These are phyloP conservation scores for Neocallimastix lanati DNA, from an alignment of 192 early-diverging fungal species.

Conservation along the genomic window DNA sequence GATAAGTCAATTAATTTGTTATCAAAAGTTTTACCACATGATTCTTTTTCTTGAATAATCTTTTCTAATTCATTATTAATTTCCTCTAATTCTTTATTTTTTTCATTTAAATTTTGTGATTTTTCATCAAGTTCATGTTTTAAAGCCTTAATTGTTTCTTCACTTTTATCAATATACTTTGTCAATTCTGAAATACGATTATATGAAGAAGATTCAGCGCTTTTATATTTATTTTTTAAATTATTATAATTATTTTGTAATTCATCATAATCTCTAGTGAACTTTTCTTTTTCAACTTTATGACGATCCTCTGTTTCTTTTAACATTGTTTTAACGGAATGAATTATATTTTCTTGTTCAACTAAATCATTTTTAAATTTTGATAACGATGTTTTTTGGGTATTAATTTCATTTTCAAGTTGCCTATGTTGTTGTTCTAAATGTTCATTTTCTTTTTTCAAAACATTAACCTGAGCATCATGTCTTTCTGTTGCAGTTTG, in stretches of 20 bases:
- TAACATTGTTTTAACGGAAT: background rate
- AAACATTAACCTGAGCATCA: background rate
- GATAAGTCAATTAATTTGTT: background rate
- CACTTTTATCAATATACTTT: background rate
- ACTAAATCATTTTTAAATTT: background rate
- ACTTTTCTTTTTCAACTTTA: background rate
- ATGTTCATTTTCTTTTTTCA: background rate
- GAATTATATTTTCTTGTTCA: background rate
- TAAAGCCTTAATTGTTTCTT: background rate
- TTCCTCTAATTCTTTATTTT: background rate
- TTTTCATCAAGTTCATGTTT: background rate
- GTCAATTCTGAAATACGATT: background rate
- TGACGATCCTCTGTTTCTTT: background rate
- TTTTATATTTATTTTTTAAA: background rate
- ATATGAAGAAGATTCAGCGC: background rate
- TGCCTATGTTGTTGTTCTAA: background rate
- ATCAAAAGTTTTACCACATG: background rate
- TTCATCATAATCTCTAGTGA: background rate
- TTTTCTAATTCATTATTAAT: background rate
- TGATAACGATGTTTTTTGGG: background rate
- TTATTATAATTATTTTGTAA: background rate
- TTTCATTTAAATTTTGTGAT: background rate
- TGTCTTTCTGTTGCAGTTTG: background rate
- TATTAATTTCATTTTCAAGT: background rate
- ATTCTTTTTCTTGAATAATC: background rate